Evolutionary conservation across 2,329 filamentous ascomycete genomes (phyloP), one percentile per base, ranked within the genome.

Genomic region (Pleomassaria siparia): DNA sequence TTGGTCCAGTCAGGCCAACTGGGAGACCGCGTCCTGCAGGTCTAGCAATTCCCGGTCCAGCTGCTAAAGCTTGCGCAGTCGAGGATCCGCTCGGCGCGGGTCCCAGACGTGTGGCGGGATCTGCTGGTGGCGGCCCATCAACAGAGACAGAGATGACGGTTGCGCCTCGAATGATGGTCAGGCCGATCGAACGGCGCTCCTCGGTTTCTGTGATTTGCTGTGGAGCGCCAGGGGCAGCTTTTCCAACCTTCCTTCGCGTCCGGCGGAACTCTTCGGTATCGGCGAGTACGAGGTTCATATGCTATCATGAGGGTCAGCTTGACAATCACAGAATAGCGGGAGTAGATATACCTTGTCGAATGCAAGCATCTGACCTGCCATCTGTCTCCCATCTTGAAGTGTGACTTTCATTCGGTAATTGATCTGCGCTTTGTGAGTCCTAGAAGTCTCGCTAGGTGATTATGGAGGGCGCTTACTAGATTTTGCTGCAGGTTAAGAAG

Each of bases 331-430:
- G 15, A 7, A 22, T n/a, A 13, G 29, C 33, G 44, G 35, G 26
- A 30, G 10, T 42, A 40, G 12, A 46, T 57, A 46, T 75, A 92
- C 90, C 84, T 97, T 97, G 75, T 99, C 94, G 67, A 97, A 99
- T 45, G 94, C 94, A 60, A 99, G 83, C 89, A 99, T 96, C 74
- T 97, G 91, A 53, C 91, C 94, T 32, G 91, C 91, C 86, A 99
- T 95, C 74, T 96, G 90, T 67, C 94, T 86, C 57, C 90, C 90
- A 77, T 99, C 94, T 69, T 89, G 90, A 72, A 99, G 82, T 47
- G 91, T 97, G 57, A 96, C 87, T 71, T 92, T 87, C 91, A 99
- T 97, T 75, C 92, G 90, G 81, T 95, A 97, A 80, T 99, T 97
- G 82, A 99, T 95, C 94, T 97, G 56, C 15, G 40, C 16, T 37